Evolutionary conservation across 164 flowering plant species (phyloP).

Genomic region (Liriodendron chinense): DNA sequence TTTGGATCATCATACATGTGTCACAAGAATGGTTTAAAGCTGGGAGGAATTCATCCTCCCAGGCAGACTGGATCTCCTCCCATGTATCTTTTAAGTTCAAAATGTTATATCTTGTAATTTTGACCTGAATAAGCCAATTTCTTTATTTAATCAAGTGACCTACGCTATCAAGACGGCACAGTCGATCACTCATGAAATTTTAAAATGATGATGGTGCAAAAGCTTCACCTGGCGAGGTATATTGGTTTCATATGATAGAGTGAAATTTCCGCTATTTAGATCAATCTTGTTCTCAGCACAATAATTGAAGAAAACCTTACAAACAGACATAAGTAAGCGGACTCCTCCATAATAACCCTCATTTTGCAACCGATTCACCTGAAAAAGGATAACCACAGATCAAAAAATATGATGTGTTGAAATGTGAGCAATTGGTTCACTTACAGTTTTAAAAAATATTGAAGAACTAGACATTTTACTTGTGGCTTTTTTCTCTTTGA

Average conservation of each 20-base stretch:
- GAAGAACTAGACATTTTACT: too few relatives aligned
- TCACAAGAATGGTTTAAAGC: background rate
- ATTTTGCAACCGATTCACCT: slow-evolving; percentile 69
- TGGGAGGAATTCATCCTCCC: background rate
- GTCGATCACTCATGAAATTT: background rate
- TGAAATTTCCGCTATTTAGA: slow-evolving; percentile 57
- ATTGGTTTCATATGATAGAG: slow-evolving; percentile 89
- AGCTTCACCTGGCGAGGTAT: slow-evolving; percentile 87
- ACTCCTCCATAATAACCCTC: slow-evolving; percentile 98
- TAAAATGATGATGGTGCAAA: background rate
- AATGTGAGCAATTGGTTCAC: too few relatives aligned
- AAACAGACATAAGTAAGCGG: slow-evolving; percentile 86
- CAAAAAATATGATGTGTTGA: too few relatives aligned
- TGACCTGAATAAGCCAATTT: background rate
- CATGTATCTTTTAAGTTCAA: background rate
- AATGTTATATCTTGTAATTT: background rate
- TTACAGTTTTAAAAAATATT: too few relatives aligned
- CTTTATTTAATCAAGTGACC: background rate
- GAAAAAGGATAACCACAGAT: slow-evolving; percentile 2
- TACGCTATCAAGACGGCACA: background rate
- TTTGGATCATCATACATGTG: background rate
- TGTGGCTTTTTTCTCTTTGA: too few relatives aligned
- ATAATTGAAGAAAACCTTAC: slow-evolving; percentile 65
- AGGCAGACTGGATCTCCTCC: too few relatives aligned
- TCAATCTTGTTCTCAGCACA: slow-evolving; percentile 64